Evolutionary conservation across 2,329 filamentous ascomycete genomes (phyloP).

Genomic region (Ophiostoma australiae): DNA sequence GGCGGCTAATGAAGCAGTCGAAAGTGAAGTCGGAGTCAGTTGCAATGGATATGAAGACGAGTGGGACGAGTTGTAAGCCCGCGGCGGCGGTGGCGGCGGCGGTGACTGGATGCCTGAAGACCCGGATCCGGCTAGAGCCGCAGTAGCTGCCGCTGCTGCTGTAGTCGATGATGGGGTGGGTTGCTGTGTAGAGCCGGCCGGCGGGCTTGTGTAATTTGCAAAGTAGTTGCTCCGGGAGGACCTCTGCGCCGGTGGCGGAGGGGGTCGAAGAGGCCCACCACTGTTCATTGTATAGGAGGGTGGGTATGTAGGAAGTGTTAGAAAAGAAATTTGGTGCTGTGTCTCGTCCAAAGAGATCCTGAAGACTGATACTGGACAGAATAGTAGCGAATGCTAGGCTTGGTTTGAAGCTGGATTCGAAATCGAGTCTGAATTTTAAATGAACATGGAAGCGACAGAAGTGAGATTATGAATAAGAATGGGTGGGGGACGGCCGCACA

Average conservation of each 20-base stretch:
- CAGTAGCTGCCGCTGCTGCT: constrained; percentile 9
- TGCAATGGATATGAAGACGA: constrained; percentile 21
- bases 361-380: background rate
- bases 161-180: background rate
- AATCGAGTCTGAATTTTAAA: background rate
- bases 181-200: background rate
- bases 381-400: background rate
- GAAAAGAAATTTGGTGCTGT: background rate
- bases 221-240: constrained; percentile 49
- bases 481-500: background rate
- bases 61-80: background rate
- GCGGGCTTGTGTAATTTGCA: constrained; percentile 44
- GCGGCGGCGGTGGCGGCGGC: constrained; percentile 20
- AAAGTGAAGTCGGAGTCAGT: constrained; percentile 24
- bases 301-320: background rate
- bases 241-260: constrained; percentile 20
- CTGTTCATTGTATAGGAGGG: constrained; percentile 21
- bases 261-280: constrained; percentile 19
- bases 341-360: background rate
- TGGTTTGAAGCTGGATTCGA: background rate
- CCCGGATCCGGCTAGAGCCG: background rate
- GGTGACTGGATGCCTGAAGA: constrained; percentile 4
- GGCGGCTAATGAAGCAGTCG: constrained; percentile 17
- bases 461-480: background rate
- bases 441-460: background rate